A percentile compares a stretch with the other conserved stretches of the same genome.
phyloP scores from a whole-genome alignment of 352 stramenopile species.

The Thraustochytrium striatum region DNA sequence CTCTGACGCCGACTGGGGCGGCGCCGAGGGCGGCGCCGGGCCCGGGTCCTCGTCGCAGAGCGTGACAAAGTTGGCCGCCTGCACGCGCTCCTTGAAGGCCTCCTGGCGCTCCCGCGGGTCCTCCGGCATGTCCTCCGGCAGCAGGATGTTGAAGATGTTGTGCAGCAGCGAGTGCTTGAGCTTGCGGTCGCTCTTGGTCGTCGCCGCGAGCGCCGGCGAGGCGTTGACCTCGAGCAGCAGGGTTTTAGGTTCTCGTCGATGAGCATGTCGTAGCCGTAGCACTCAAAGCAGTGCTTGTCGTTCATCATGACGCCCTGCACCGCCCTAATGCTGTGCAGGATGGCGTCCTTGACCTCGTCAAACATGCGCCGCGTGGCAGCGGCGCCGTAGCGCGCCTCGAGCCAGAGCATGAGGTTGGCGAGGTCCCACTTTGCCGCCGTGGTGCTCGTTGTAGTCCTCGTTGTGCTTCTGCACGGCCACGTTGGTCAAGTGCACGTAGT shows the following conservation, averaged over 20 bases:
- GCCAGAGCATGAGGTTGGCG: constrained; percentile 62
- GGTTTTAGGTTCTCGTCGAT: constrained; percentile 83
- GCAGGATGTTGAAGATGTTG: constrained; percentile 43
- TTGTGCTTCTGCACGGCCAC: constrained; percentile 80
- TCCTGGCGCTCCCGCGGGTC: not conserved
- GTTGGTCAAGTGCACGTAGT: constrained; percentile 88
- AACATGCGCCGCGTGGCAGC: constrained; percentile 67
- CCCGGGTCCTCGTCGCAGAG: constrained; percentile 41
- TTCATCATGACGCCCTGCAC: constrained; percentile 85
- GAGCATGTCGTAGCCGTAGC: constrained; percentile 89
- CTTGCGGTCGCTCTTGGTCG: constrained; percentile 81
- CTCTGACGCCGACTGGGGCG: too few relatives aligned
- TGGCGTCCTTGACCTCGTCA: constrained; percentile 69
- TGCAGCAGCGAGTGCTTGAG: constrained; percentile 66
- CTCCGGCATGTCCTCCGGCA: constrained; percentile 20
- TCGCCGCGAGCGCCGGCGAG: constrained; percentile 80
- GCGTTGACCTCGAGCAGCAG: constrained; percentile 84
- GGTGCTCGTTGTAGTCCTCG: constrained; percentile 67
- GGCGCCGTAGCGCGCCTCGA: constrained; percentile 68
- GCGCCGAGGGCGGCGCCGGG: too few relatives aligned
- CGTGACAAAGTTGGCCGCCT: constrained; percentile 15
- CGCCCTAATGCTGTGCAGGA: constrained; percentile 70
- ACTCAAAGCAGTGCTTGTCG: constrained; percentile 85
- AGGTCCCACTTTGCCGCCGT: constrained; percentile 68
- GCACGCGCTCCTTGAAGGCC: constrained; percentile 4